Evolutionary conservation across 2,329 filamentous ascomycete genomes (phyloP), one percentile per base, ranked within the genome.

Genomic region (Hymenoscyphus occultus): DNA sequence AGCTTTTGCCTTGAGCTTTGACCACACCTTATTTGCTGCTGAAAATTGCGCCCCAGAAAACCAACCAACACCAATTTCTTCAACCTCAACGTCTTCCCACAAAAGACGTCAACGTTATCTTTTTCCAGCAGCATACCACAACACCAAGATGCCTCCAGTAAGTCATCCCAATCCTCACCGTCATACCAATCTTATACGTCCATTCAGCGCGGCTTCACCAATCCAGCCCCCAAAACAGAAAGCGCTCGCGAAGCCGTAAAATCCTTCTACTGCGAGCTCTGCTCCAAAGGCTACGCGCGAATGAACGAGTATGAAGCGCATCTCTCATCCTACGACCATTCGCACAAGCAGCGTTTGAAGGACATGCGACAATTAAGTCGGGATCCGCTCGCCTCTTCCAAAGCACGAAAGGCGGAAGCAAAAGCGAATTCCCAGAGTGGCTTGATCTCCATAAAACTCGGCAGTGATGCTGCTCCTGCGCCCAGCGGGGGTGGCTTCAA

Each of bases 301-400:
- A 94, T 96, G 84, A 94, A 96, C 75, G 94, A 98, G 77, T 97
- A 96, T 77, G 94, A 98, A 78, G 90, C 93, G 7, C 95, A 99
- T 77, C 91, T 97, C 64, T 88, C 88, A 69, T 95, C 91, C 73
- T 98, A 98, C 78, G 95, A 98, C 76, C 95, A 99, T 79, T 91
- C 91, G 72, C 95, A 99, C 78, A 93, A 93, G 77, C 93, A 96
- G 80, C 90, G 91, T 60, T 85, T 93, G 65, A 91, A 92, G 78
- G 91, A 95, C 73, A 93, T 94, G 90, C 92, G 92, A 78, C 88
- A 90, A 73, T 89, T 93, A 82, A 88, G 90, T 39, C 87, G 89
- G 70, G 89, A 92, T 70, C 87, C 90, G 1, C 84, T 83, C 62
- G 87, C 86, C 31, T 84, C 82, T 14, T 84, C 83, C 28, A 86